Conservation (phyloP, 192 early-diverging fungal species). For the Umbelopsis isabellina region DNA sequence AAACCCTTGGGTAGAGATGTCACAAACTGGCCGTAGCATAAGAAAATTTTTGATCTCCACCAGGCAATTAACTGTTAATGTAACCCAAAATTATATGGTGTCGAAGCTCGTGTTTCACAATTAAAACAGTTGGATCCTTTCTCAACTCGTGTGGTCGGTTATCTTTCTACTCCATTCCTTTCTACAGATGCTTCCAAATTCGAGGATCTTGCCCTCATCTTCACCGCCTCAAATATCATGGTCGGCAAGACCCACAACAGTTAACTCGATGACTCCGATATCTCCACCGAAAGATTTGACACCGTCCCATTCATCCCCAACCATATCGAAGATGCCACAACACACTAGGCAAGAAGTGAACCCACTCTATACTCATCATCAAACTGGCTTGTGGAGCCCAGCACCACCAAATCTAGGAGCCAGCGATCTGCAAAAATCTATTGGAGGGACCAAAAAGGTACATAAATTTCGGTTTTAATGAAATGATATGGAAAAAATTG, state of each 20-base stretch:
- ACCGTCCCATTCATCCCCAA: conserved; percentile 13
- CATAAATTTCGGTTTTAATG: too few relatives aligned
- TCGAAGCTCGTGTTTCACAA: background rate
- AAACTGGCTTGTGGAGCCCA: too few relatives aligned
- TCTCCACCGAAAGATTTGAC: conserved; percentile 8
- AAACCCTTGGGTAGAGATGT: background rate
- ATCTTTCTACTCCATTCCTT: conserved; percentile 16
- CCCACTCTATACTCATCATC: too few relatives aligned
- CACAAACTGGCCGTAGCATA: background rate
- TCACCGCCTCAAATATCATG: conserved; percentile 3
- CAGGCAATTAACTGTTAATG: background rate
- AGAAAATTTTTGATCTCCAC: background rate
- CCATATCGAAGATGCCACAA: too few relatives aligned
- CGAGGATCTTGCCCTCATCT: conserved; percentile 14
- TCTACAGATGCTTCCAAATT: conserved; percentile 10
- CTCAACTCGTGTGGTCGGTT: background rate
- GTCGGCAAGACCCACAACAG: background rate
- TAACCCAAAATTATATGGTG: conserved; percentile 5
- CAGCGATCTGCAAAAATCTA: too few relatives aligned
- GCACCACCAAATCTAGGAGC: too few relatives aligned
- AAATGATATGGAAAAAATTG: too few relatives aligned
- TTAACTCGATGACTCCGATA: background rate
- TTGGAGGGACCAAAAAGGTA: too few relatives aligned
- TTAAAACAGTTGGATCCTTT: background rate
- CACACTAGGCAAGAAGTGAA: too few relatives aligned